A percentile compares a stretch with the other conserved stretches of the same genome.
Evolutionary conservation across 768 basidiomycete genomes (phyloP).

Genomic region (Rhizopogon vesiculosus): DNA sequence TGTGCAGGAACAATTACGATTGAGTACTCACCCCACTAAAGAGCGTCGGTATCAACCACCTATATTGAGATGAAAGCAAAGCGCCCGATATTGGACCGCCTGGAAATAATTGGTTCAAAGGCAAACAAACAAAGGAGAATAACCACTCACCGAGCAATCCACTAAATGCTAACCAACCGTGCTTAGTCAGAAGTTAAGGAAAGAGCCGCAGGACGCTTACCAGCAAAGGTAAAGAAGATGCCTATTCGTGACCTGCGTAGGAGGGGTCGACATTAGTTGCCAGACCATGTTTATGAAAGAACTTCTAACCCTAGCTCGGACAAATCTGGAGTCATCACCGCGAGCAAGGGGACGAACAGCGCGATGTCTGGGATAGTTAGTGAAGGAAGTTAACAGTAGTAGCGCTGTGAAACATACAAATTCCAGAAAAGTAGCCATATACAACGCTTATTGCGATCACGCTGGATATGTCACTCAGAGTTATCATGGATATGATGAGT

Average conservation of each 20-base stretch:
- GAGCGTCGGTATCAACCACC: conserved; percentile 54
- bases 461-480: conserved; percentile 26
- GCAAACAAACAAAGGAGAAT: neutral
- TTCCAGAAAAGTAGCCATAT: conserved; percentile 42
- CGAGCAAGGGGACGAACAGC: conserved; percentile 33
- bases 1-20: neutral
- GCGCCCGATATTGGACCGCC: conserved; percentile 57
- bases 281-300: neutral
- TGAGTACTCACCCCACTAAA: conserved; percentile 40
- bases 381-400: neutral
- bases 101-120: conserved; percentile 12
- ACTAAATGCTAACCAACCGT: conserved; percentile 13
- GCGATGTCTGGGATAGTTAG: conserved; percentile 22
- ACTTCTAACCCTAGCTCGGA: conserved; percentile 37
- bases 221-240: conserved; percentile 43
- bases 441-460: conserved; percentile 33
- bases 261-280: neutral
- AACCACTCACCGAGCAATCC: conserved; percentile 14
- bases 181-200: too few species aligned
- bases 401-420: conserved; percentile 11
- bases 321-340: conserved; percentile 34
- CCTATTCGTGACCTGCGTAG: conserved; percentile 34
- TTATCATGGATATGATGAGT: conserved; percentile 38
- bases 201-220: conserved; percentile 15
- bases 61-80: conserved; percentile 41